Evolutionary conservation across 2,329 filamentous ascomycete species (phyloP).

Genomic region (Westerdykella sp.): DNA sequence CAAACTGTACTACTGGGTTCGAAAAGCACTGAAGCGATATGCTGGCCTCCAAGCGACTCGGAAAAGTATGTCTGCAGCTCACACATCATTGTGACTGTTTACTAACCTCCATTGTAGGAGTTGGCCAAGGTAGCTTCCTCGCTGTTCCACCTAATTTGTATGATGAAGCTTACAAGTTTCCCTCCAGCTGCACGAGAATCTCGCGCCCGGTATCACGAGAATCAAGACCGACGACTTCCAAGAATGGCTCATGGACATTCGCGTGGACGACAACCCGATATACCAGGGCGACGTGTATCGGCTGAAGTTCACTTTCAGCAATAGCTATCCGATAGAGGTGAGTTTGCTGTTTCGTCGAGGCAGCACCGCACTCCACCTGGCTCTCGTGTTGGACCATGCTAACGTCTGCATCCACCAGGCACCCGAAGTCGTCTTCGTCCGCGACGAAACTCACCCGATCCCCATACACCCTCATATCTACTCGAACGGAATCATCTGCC

Average conservation of each 20-base stretch:
- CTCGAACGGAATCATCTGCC: slow-evolving; percentile 96
- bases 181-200: slow-evolving; percentile 49
- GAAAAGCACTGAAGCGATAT: slow-evolving; percentile 23
- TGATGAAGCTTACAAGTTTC: background rate
- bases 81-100: slow-evolving; percentile 12
- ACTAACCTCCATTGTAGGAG: slow-evolving; percentile 39
- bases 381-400: background rate
- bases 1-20: too few species aligned
- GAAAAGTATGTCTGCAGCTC: slow-evolving; percentile 38
- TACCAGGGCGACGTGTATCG: slow-evolving; percentile 76
- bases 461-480: slow-evolving; percentile 98
- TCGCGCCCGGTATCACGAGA: slow-evolving; percentile 66
- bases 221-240: slow-evolving; percentile 75
- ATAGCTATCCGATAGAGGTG: slow-evolving; percentile 75
- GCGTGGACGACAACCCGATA: slow-evolving; percentile 83
- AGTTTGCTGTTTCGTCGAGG: background rate
- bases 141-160: background rate
- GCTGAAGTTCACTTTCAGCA: slow-evolving; percentile 78
- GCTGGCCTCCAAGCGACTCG: slow-evolving; percentile 47
- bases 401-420: slow-evolving; percentile 51
- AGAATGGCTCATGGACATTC: slow-evolving; percentile 89
- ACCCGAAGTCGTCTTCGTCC: slow-evolving; percentile 85
- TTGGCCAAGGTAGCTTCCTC: slow-evolving; percentile 46
- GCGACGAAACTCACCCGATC: slow-evolving; percentile 56
- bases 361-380: background rate